A percentile compares a stretch with the other conserved stretches of the same genome.
Conservation (phyloP, 768 basidiomycete species). For the Kwoniella botswanensis region DNA sequence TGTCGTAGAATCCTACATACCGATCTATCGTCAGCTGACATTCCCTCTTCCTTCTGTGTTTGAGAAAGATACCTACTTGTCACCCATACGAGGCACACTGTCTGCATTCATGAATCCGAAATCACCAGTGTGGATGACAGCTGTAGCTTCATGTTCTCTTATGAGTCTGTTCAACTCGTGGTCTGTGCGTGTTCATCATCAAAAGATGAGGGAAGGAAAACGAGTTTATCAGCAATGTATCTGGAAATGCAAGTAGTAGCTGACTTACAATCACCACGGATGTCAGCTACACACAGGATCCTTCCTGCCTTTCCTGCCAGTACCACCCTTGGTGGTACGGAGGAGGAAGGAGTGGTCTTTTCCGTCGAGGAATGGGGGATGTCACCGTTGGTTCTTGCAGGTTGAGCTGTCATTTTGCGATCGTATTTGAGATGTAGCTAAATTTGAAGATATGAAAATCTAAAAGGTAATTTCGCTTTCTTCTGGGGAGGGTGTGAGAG, state of each 20-base stretch:
- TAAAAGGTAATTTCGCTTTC: too few relatives aligned
- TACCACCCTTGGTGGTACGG: constrained; percentile 43
- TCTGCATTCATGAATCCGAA: constrained; percentile 93
- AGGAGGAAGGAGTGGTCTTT: constrained; percentile 32
- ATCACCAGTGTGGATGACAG: constrained; percentile 96
- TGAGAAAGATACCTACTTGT: constrained; percentile 64
- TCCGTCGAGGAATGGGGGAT: constrained; percentile 44
- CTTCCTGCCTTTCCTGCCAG: constrained; percentile 58
- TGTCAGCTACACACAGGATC: constrained; percentile 91
- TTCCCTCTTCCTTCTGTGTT: not conserved
- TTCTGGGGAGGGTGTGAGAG: too few relatives aligned
- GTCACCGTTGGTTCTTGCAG: constrained; percentile 35
- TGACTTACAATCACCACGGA: constrained; percentile 58
- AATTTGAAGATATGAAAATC: too few relatives aligned
- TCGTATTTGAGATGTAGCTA: not conserved
- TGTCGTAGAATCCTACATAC: constrained; percentile 77
- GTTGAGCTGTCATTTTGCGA: constrained; percentile 19
- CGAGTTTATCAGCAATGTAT: constrained; percentile 13
- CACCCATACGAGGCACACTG: constrained; percentile 87
- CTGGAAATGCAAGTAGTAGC: not conserved
- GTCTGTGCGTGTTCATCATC: constrained; percentile 60
- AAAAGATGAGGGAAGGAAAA: not conserved
- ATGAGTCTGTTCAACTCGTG: constrained; percentile 88
- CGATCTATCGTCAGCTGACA: constrained; percentile 22
- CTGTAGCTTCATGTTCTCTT: constrained; percentile 82